These are phyloP conservation scores for Xanthoconium separans DNA, from an alignment of 1,284 basidiomycete species.

Conservation along the genomic window DNA sequence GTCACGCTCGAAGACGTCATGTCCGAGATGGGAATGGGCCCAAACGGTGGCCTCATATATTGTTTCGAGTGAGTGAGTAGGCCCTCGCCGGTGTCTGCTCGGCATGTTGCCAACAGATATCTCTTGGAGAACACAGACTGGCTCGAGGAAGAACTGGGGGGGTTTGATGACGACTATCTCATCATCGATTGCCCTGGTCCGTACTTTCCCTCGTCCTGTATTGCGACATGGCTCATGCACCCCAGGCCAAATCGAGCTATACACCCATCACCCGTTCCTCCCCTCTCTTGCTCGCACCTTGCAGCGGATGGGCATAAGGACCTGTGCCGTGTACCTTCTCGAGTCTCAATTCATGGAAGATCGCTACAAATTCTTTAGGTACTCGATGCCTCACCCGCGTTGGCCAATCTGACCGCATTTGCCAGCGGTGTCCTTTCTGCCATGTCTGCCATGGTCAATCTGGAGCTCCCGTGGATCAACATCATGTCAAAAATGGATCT, in stretches of 20 bases:
- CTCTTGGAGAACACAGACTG: slow-evolving; percentile 97
- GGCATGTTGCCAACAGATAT: slow-evolving; percentile 60
- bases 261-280: slow-evolving; percentile 97
- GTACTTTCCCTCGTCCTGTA: slow-evolving; percentile 15
- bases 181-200: slow-evolving; percentile 96
- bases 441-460: slow-evolving; percentile 98
- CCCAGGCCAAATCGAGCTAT: slow-evolving; percentile 95
- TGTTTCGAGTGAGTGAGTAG: slow-evolving; percentile 96
- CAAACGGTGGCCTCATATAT: slow-evolving; percentile 96
- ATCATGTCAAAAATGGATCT: slow-evolving; percentile 99
- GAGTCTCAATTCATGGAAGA: slow-evolving; percentile 99
- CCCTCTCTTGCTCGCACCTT: slow-evolving; percentile 82
- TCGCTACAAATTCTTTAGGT: slow-evolving; percentile 97
- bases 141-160: slow-evolving; percentile 96
- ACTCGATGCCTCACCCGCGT: slow-evolving; percentile 7
- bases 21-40: slow-evolving; percentile 93
- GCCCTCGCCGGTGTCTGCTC: background rate
- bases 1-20: slow-evolving; percentile 96
- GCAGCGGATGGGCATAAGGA: slow-evolving; percentile 71
- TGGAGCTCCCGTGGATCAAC: slow-evolving; percentile 97
- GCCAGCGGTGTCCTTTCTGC: slow-evolving; percentile 92
- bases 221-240: slow-evolving; percentile 13
- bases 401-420: slow-evolving; percentile 7
- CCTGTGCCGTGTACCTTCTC: slow-evolving; percentile 86
- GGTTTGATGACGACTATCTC: slow-evolving; percentile 96